phyloP scores from a whole-genome alignment of 176 grass and related monocot species.

The Metroxylon sagu region DNA sequence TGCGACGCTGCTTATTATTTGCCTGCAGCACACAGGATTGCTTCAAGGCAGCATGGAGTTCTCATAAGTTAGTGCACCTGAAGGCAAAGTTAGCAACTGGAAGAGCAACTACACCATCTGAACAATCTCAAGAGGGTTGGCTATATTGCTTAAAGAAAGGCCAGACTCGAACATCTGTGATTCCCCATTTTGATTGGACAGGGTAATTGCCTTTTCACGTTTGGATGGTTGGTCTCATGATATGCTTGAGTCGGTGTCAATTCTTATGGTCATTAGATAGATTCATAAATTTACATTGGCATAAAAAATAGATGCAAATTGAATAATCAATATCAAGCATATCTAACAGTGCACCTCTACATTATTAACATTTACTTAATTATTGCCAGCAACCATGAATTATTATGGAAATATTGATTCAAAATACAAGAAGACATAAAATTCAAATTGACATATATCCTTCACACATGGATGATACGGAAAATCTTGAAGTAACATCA shows the following conservation, averaged over 20 bases:
- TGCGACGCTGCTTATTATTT: background rate
- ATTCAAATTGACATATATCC: background rate
- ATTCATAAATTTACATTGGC: too few relatives aligned
- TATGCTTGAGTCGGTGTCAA: too few relatives aligned
- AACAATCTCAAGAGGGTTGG: constrained; percentile 58
- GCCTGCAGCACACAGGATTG: constrained; percentile 75
- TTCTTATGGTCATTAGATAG: too few relatives aligned
- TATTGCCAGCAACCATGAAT: too few relatives aligned
- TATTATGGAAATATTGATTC: background rate
- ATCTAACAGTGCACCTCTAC: too few relatives aligned
- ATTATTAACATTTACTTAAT: too few relatives aligned
- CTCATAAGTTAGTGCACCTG: constrained; percentile 74
- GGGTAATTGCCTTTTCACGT: constrained; percentile 41
- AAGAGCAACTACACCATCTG: constrained; percentile 23
- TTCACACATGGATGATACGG: too few relatives aligned
- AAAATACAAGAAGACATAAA: background rate
- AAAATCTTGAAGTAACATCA: too few relatives aligned
- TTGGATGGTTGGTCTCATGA: background rate
- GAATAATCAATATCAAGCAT: too few relatives aligned
- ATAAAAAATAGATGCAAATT: too few relatives aligned
- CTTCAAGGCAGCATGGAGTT: constrained; percentile 78
- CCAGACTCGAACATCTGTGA: constrained; percentile 34
- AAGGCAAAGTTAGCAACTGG: constrained; percentile 32
- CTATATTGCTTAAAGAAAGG: constrained; percentile 82
- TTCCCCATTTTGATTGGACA: constrained; percentile 83